Base-by-base conservation (phyloP, 345 rosid genomes). In the Citrus reticulata region DNA sequence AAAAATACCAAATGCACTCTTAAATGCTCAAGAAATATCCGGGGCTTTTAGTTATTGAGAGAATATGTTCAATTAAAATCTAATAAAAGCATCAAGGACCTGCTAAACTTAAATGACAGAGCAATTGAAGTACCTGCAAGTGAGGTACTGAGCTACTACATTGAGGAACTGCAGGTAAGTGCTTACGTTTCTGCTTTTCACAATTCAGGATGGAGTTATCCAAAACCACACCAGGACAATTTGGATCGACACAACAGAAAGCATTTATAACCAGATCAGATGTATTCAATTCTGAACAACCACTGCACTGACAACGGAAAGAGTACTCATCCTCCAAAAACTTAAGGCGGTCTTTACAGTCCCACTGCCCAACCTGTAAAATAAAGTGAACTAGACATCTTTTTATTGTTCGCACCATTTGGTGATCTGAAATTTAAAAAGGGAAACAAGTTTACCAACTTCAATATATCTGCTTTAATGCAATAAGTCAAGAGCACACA, bases 311-410 rank as follows among this genome's bases (percentile, higher is more conserved):
- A 73, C 98, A 95, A 78, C 22, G 81, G 83, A 95, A 95, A 68
- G 84, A 90, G 81, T 95, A 95, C 69, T 87, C 89, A 74, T 91
- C 92, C 81, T 89, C 85, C 79, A 95, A 89, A 86, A 93, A 87
- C 75, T 85, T 87, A 70, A 84, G 82, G 76, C 98, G 95, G 79
- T 90, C 91, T 82, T 83, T 79, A 81, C 92, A 82, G 80, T 87
- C 90, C 92, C 86, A 87, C 81, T 91, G 89, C 58, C 98, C 97
- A 64, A 91, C 94, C 97, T 93, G 90, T 77, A 71, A 76, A 85
- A 78, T 6, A 65, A 22, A 74, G 69, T 30, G 74, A 58, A 58
- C 10, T 9, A 57, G 4, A 17, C 29, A 55, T 11, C 9, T 17
- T 27, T 55, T 68, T 34, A 24, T 40, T 27, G 29, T 42, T 63